Conservation (phyloP, 805 yeast genomes). For the Candida peoriensis region DNA sequence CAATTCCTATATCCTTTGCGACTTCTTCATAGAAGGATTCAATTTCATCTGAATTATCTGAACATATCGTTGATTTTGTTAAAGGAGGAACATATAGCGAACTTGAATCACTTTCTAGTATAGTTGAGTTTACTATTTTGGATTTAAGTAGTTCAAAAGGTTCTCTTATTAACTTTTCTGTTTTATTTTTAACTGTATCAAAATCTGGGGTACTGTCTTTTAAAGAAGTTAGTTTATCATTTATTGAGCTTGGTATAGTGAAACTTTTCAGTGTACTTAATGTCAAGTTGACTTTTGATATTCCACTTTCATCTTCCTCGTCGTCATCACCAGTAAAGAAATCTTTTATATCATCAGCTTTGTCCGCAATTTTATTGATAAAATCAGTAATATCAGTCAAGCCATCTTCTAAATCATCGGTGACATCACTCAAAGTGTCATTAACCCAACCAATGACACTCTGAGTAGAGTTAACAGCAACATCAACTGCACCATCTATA, state of each 20-base stretch:
- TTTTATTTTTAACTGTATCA: conserved; percentile 53
- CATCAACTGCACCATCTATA: conserved; percentile 63
- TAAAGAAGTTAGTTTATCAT: conserved; percentile 48
- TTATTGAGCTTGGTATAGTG: conserved; percentile 60
- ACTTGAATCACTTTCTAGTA: conserved; percentile 9
- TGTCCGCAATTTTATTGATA: conserved; percentile 49
- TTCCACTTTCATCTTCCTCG: conserved; percentile 23
- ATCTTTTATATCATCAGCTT: conserved; percentile 46
- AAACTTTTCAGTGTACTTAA: conserved; percentile 51
- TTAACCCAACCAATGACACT: conserved; percentile 57
- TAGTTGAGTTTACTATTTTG: conserved; percentile 32
- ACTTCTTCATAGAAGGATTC: conserved; percentile 32
- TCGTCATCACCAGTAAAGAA: conserved; percentile 47
- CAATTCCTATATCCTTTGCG: conserved; percentile 27
- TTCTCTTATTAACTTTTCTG: conserved; percentile 44
- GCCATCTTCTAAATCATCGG: conserved; percentile 62
- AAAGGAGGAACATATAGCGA: conserved; percentile 38
- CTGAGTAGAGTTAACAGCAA: conserved; percentile 72
- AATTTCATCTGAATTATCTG: conserved; percentile 33
- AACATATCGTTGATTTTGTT: conserved; percentile 32
- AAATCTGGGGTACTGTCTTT: conserved; percentile 59
- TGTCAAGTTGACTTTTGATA: conserved; percentile 50
- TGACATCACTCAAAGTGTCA: conserved; percentile 46
- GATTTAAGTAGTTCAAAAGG: conserved; percentile 55
- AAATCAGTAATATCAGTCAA: conserved; percentile 53